These are phyloP conservation scores for Fusarium succisae DNA, from an alignment of 2,329 filamentous ascomycete genomes.

Conservation along the genomic window DNA sequence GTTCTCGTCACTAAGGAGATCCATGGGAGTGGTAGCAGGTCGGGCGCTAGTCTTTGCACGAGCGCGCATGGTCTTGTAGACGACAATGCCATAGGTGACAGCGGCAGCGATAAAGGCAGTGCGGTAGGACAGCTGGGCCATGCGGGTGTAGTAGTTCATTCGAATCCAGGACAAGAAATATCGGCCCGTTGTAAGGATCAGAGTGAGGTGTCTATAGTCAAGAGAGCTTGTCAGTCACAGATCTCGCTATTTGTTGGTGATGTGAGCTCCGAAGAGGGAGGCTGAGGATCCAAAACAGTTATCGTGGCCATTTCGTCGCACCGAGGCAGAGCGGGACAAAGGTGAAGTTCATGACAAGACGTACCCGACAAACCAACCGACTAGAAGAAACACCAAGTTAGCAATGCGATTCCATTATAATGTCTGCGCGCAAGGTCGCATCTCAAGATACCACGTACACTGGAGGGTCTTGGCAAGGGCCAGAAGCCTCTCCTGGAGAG, in stretches of 20 bases:
- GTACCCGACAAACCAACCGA: constrained; percentile 85
- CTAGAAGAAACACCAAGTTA: constrained; percentile 51
- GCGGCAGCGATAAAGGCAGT: constrained; percentile 89
- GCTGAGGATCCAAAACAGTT: constrained; percentile 9
- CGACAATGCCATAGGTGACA: constrained; percentile 95
- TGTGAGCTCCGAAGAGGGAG: neutral
- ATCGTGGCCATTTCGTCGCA: constrained; percentile 27
- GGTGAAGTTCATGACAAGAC: constrained; percentile 50
- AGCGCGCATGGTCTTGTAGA: constrained; percentile 96
- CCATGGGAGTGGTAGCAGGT: constrained; percentile 67
- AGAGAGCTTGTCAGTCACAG: constrained; percentile 22
- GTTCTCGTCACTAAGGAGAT: constrained; percentile 88
- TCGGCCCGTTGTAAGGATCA: constrained; percentile 83
- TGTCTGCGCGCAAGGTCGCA: neutral
- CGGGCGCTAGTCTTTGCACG: constrained; percentile 78
- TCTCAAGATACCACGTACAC: constrained; percentile 68
- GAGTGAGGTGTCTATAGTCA: constrained; percentile 76
- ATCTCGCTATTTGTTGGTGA: neutral
- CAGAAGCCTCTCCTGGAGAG: constrained; percentile 78
- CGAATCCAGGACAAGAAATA: constrained; percentile 88
- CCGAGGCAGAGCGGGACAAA: constrained; percentile 5
- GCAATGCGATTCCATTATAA: constrained; percentile 24
- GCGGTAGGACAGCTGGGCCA: constrained; percentile 87
- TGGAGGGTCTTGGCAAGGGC: constrained; percentile 89
- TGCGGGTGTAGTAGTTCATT: constrained; percentile 83